Evolutionary conservation across 192 early-diverging fungal species (phyloP), one percentile per base, ranked within the genome.

Genomic region (Entrophospora sp.): DNA sequence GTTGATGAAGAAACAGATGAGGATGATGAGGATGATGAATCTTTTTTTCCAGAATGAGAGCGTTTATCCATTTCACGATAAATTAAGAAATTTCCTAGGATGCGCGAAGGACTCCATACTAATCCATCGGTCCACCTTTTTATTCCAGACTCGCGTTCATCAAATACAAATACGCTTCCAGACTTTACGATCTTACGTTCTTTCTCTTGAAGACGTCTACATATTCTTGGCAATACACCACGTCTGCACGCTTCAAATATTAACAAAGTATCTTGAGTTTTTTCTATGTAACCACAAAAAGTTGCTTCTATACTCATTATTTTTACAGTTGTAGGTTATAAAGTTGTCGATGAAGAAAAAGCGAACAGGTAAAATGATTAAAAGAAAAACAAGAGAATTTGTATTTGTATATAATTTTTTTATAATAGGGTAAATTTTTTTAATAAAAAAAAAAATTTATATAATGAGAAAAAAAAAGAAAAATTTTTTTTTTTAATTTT

Each of bases 61-160:
- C 75, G 67, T 62, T 74, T 73, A 60, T 84, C 82, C 22, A 84
- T 67, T 68, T 92, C 91, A 51, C 89, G 85, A 76, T 92, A 92
- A 44, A 91, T 76, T 38, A 92, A 69, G 65, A 91, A 92, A 55
- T 89, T 89, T 59, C 87, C 87, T 28, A 88, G 71, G 27, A 92
- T 90, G 27, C 91, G 83, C 14, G 89, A 91, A 9, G 91, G 91
- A 32, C 88, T 88, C 91, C 91, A 92, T 16, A 82, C 72, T 7
- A 85, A 77, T 5, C 89, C 89, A 55, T 92, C 91, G 2, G 91
- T 93, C 91, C 91, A 94, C 20, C 91, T 79, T 71, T 89, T 90
- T 75, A 92, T 90, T 5, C 86, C 84, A 36, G 86, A 86, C 67
- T 91, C 88, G 53, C 83, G 76, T 74, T 93, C 90, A 67, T 92